A percentile compares a stretch with the other conserved stretches of the same genome.
phyloP scores from a whole-genome alignment of 108 stramenopile species.

The Craspedostauros australis region DNA sequence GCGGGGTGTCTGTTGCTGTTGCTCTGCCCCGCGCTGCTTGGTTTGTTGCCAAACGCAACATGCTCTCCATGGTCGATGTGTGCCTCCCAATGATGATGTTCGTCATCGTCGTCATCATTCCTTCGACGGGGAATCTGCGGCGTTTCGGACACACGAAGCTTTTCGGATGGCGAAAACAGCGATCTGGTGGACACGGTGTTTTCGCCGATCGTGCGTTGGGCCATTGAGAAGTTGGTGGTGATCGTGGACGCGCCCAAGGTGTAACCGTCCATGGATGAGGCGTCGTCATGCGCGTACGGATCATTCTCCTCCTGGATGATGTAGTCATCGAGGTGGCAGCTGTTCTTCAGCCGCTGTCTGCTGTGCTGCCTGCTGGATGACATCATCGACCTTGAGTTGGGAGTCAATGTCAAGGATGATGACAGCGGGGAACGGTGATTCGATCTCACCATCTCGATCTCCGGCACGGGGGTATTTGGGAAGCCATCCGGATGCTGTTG shows the following conservation, averaged over 20 bases:
- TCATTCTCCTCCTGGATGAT: background rate
- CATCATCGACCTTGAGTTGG: background rate
- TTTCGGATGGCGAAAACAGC: slow-evolving; percentile 9
- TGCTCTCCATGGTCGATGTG: too few species aligned
- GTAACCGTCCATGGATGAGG: too few species aligned
- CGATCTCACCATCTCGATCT: too few species aligned
- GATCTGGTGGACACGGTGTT: slow-evolving; percentile 14
- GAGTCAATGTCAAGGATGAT: slow-evolving; percentile 10
- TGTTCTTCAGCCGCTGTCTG: slow-evolving; percentile 11
- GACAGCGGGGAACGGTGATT: slow-evolving; percentile 11
- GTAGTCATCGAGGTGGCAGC: slow-evolving; percentile 1
- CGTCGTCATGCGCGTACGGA: slow-evolving; percentile 3
- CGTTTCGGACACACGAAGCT: background rate
- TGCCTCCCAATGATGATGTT: background rate
- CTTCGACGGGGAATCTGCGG: slow-evolving; percentile 3
- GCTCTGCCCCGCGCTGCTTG: too few species aligned
- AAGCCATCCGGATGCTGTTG: too few species aligned
- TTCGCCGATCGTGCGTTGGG: slow-evolving; percentile 13
- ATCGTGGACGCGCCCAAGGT: slow-evolving; percentile 18
- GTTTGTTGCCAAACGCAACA: too few species aligned
- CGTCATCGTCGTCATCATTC: background rate
- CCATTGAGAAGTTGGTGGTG: slow-evolving; percentile 15
- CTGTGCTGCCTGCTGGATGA: slow-evolving; percentile 3
- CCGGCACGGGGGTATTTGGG: too few species aligned
- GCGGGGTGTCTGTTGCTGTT: too few species aligned